Evolutionary conservation across 345 rosid genomes (phyloP).

Genomic region (Euphorbia peplus): DNA sequence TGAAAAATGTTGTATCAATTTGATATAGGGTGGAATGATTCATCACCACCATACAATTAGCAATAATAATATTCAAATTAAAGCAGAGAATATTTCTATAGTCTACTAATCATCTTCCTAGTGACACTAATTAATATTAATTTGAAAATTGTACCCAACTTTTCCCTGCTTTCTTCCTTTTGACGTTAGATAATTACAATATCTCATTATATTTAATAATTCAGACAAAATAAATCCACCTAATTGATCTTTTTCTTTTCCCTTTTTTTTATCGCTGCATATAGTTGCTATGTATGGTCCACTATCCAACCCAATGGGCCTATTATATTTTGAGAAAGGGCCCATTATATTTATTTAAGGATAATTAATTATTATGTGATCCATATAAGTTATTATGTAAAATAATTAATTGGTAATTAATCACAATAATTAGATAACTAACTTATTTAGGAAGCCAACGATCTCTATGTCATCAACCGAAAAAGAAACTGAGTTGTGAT

Average conservation of each 20-base stretch:
- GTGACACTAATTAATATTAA: neutral
- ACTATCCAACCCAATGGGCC: neutral
- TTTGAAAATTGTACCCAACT: neutral
- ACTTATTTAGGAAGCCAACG: neutral
- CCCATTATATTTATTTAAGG: neutral
- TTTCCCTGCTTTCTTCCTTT: neutral
- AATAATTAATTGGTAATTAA: neutral
- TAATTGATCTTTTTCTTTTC: neutral
- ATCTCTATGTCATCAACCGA: neutral
- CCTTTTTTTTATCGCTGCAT: neutral
- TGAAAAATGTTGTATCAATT: no score
- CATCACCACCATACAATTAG: no score
- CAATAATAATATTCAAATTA: no score
- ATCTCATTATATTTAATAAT: constrained; percentile 16
- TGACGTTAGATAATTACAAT: constrained; percentile 7
- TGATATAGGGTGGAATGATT: no score
- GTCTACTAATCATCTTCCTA: no score
- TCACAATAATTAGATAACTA: neutral
- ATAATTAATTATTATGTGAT: no score
- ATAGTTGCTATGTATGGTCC: neutral
- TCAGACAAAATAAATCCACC: neutral
- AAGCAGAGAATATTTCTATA: no score
- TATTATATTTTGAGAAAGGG: no score
- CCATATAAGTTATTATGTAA: neutral
- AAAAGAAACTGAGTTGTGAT: no score